Percentiles rank a stretch among this genome's conserved stretches.
Conservation (phyloP, 495 filamentous ascomycete genomes). For the Coniosporium apollinis region DNA sequence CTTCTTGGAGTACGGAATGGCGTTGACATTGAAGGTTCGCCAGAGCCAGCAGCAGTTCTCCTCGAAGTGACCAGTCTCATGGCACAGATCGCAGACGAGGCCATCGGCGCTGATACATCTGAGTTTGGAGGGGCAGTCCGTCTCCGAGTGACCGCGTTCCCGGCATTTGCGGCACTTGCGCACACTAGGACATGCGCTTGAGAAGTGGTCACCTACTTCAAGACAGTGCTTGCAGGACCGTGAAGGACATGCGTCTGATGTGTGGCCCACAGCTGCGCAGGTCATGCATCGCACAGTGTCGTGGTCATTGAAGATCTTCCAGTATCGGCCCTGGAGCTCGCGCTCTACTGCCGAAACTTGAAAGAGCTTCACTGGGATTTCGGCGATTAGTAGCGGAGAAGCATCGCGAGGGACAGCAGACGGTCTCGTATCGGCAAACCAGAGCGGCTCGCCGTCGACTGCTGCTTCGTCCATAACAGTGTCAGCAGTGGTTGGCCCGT, state of each 20-base stretch:
- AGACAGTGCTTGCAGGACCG: constrained; percentile 2
- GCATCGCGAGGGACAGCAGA: too few relatives aligned
- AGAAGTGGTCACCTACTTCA: constrained; percentile 2
- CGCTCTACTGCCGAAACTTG: constrained; percentile 4
- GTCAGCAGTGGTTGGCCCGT: too few relatives aligned
- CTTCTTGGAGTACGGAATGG: neutral
- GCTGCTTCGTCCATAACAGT: too few relatives aligned
- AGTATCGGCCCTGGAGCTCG: constrained; percentile 5
- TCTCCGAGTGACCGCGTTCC: constrained; percentile 1
- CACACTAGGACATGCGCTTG: constrained; percentile 3
- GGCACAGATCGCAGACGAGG: constrained; percentile 4
- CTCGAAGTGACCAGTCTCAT: constrained; percentile 3
- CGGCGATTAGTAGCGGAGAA: too few relatives aligned
- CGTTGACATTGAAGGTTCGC: constrained; percentile 1
- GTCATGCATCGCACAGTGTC: constrained; percentile 3
- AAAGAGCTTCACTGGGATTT: too few relatives aligned
- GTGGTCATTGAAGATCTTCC: neutral
- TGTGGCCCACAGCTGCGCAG: constrained; percentile 5
- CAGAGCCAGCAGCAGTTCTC: constrained; percentile 8
- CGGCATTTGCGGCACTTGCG: constrained; percentile 7
- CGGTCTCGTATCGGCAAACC: too few relatives aligned
- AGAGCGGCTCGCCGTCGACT: too few relatives aligned
- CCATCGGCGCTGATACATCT: neutral
- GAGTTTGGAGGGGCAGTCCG: constrained; percentile 1
- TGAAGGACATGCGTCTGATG: constrained; percentile 2